Percentiles rank a stretch among this genome's conserved stretches.
Evolutionary conservation across 495 filamentous ascomycete species (phyloP).

Genomic region (Neurospora terricola): DNA sequence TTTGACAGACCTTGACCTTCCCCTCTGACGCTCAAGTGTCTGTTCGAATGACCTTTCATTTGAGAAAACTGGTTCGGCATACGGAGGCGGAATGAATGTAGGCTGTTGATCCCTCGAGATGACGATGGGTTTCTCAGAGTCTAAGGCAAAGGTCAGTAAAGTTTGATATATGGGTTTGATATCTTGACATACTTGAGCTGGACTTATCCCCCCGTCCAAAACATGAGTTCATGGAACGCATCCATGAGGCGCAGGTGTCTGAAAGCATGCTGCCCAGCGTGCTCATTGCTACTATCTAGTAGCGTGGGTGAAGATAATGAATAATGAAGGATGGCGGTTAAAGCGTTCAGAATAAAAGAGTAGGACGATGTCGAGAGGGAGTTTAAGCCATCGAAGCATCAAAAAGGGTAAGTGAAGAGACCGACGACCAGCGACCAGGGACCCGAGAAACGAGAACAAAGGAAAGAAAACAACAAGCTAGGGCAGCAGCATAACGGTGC

Average conservation of each 20-base stretch:
- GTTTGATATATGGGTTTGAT: not conserved
- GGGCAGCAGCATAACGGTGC: constrained; percentile 7
- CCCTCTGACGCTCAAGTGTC: constrained; percentile 21
- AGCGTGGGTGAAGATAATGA: constrained; percentile 12
- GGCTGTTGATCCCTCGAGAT: constrained; percentile 34
- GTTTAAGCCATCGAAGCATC: constrained; percentile 1
- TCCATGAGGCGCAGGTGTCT: constrained; percentile 32
- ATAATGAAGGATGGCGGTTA: constrained; percentile 13
- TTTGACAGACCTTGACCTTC: constrained; percentile 22
- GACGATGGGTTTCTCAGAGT: constrained; percentile 19
- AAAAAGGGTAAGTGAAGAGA: constrained; percentile 14
- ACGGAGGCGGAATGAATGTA: constrained; percentile 23
- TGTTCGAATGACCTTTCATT: constrained; percentile 18
- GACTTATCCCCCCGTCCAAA: constrained; percentile 31
- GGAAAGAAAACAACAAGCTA: not conserved
- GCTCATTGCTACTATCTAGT: constrained; percentile 21
- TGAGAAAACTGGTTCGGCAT: constrained; percentile 20
- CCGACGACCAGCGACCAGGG: constrained; percentile 22
- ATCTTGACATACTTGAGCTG: constrained; percentile 17
- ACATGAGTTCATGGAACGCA: constrained; percentile 30
- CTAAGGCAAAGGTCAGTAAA: constrained; percentile 1
- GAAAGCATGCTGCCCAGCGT: constrained; percentile 28
- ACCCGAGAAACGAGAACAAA: constrained; percentile 5
- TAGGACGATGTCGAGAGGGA: constrained; percentile 4
- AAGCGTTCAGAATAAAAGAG: not conserved